A percentile compares a stretch with the other conserved stretches of the same genome.
Evolutionary conservation across 169 alveolate species (phyloP).

Genomic region (Cryptosporidium meleagridis): DNA sequence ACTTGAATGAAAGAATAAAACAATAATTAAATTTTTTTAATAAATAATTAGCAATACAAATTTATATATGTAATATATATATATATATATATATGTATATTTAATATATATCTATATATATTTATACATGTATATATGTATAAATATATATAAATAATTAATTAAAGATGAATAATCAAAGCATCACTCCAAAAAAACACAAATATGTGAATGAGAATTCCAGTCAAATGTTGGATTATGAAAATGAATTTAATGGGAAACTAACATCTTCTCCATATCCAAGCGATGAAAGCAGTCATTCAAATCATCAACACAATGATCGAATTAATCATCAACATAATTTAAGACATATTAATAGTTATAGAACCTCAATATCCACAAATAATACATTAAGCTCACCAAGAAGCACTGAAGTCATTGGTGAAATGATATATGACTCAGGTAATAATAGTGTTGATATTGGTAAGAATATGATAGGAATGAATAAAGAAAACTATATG

Average conservation of each 20-base stretch:
- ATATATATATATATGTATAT: background rate
- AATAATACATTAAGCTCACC: slow-evolving; percentile 66
- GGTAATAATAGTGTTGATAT: slow-evolving; percentile 2
- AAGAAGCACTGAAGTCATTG: slow-evolving; percentile 19
- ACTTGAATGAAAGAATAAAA: background rate
- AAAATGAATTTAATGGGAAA: slow-evolving; percentile 9
- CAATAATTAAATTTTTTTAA: background rate
- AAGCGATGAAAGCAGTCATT: background rate
- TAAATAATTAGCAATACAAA: background rate
- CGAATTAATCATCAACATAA: background rate
- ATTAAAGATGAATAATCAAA: background rate
- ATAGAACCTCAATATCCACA: slow-evolving; percentile 56
- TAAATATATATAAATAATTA: background rate
- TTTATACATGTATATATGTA: background rate
- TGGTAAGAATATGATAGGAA: background rate
- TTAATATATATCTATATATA: background rate
- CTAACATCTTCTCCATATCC: slow-evolving; percentile 44
- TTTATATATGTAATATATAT: background rate
- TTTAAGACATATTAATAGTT: slow-evolving; percentile 12
- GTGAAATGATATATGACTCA: slow-evolving; percentile 14
- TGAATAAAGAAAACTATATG: background rate
- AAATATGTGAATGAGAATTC: background rate
- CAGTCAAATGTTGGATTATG: background rate
- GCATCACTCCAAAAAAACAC: slow-evolving; percentile 7
- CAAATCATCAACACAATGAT: background rate